Evolutionary conservation across 805 yeast genomes (phyloP).

Genomic region (Yamadazyma endophytica): DNA sequence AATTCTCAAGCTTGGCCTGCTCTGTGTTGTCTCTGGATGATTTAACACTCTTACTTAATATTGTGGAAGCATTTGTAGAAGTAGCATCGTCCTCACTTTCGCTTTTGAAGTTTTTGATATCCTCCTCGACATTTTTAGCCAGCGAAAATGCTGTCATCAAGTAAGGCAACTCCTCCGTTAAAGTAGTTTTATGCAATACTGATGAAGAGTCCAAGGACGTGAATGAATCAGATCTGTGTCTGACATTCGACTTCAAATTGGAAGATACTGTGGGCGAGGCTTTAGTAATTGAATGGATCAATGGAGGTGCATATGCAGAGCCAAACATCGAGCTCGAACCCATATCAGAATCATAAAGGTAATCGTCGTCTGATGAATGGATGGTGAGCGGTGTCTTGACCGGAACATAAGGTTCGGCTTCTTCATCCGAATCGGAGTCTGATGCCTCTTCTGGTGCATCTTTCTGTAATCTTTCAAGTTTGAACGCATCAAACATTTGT

Average conservation of each 20-base stretch:
- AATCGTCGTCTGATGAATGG: conserved; percentile 13
- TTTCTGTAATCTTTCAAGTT: conserved; percentile 21
- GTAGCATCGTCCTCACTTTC: conserved; percentile 13
- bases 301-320: conserved; percentile 23
- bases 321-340: conserved; percentile 17
- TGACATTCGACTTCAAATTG: conserved; percentile 1
- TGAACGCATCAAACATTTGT: conserved; percentile 61
- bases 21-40: background rate
- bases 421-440: conserved; percentile 1
- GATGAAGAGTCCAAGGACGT: conserved; percentile 30
- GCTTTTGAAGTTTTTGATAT: conserved; percentile 24
- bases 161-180: conserved; percentile 62
- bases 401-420: background rate
- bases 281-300: conserved; percentile 39
- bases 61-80: no score
- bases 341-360: conserved; percentile 22
- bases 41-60: background rate
- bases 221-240: conserved; percentile 21
- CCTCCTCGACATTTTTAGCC: conserved; percentile 56
- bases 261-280: conserved; percentile 5
- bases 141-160: conserved; percentile 64
- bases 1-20: conserved; percentile 1
- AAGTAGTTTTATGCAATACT: conserved; percentile 46
- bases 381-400: conserved; percentile 1
- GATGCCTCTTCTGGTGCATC: background rate